Evolutionary conservation across 2,329 filamentous ascomycete species (phyloP), one percentile per base, ranked within the genome.

Genomic region (Fusarium protoensiforme): DNA sequence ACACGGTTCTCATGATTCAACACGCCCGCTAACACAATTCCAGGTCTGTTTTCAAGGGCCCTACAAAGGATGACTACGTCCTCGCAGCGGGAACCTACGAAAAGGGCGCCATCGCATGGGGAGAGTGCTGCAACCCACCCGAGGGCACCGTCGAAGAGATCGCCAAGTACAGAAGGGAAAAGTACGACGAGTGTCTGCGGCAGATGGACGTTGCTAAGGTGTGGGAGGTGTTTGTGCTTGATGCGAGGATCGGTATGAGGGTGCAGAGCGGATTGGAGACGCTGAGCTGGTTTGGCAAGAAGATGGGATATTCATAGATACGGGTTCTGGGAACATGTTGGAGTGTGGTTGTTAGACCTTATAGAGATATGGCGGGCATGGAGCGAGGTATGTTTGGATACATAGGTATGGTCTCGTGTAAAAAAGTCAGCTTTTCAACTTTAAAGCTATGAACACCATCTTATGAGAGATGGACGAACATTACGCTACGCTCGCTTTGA

Each of bases 71-170:
- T 67, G 91, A 93, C 76, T 95, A 93, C 85, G 86, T 90, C 11
- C 85, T 89, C 8, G 94, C 96, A 0, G 90, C 92, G 1, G 94
- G 93, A 2, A 87, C 94, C 74, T 98, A 98, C 81, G 96, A 99
- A 83, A 90, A 96, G 85, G 95, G 91, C 0, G 94, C 93, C 9
- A 90, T 94, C 63, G 85, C 92, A 1, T 99, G 96, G 95, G 87
- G 89, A 65, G 92, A 96, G 77, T 87, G 85, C 61, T 87, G 84
- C 74, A 79, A 83, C 33, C 81, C 84, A 4, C 80, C 82, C 0
- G 71, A 74, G 1, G 78, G 69, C 0, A 80, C 79, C 7, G 46
- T 68, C 0, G 77, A 82, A 22, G 80, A 82, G 7, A 71, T 82
- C 0, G 80, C 82, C 0, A 80, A 75, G 6, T 86, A 83, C 73